Evolutionary conservation across 192 early-diverging fungal genomes (phyloP).

Genomic region (Backusella tarrabulga): DNA sequence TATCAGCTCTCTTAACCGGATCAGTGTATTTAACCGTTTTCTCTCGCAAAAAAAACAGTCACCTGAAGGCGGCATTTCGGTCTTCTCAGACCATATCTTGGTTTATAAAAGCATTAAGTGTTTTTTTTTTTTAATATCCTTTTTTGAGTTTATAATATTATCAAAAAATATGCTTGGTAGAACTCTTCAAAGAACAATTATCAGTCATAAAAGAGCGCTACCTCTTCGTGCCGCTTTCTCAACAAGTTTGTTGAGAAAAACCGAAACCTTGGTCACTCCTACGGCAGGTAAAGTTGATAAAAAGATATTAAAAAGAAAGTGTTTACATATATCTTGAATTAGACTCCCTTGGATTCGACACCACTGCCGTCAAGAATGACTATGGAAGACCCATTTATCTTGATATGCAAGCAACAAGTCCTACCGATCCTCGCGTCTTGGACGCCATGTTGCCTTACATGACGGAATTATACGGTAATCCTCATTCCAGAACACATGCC

Average conservation of each 20-base stretch:
- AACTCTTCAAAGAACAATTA: not conserved
- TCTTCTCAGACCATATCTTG: not conserved
- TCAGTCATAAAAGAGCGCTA: not conserved
- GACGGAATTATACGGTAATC: slow-evolving; percentile 92
- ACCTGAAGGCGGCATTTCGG: not conserved
- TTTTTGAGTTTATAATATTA: not conserved
- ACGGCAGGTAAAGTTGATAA: slow-evolving; percentile 37
- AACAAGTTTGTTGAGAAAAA: not conserved
- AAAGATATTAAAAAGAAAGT: not conserved
- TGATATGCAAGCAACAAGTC: slow-evolving; percentile 93
- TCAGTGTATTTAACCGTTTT: too few species aligned
- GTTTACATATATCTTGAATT: too few species aligned
- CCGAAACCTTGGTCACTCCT: too few species aligned
- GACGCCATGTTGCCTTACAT: slow-evolving; percentile 94
- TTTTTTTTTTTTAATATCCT: not conserved
- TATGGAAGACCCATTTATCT: slow-evolving; percentile 81
- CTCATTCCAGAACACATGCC: slow-evolving; percentile 94
- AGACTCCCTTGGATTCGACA: slow-evolving; percentile 54
- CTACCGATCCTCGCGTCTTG: slow-evolving; percentile 90
- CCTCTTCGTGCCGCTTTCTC: not conserved
- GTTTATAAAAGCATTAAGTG: not conserved
- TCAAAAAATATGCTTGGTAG: not conserved
- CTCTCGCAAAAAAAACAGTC: not conserved
- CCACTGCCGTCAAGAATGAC: slow-evolving; percentile 31
- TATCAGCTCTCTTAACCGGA: too few species aligned